phyloP scores from a whole-genome alignment of 2,329 filamentous ascomycete genomes.

The Xylariaceae sp. region DNA sequence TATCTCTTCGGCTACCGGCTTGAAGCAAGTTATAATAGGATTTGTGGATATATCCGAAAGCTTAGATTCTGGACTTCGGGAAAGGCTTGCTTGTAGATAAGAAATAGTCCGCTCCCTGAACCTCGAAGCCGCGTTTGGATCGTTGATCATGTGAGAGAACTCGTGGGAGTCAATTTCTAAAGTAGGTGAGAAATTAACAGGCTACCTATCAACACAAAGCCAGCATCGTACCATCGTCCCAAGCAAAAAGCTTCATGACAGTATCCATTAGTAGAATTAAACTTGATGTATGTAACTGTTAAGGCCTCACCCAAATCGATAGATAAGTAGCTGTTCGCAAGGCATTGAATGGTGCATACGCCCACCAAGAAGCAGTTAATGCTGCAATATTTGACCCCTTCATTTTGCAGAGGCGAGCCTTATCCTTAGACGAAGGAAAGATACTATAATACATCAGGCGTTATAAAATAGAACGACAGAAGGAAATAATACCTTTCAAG shows the following conservation, averaged over 20 bases:
- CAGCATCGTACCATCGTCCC: conserved; percentile 16
- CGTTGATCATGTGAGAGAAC: conserved; percentile 11
- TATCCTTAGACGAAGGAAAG: background rate
- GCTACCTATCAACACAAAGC: background rate
- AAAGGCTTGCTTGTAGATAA: conserved; percentile 11
- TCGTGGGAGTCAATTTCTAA: conserved; percentile 19
- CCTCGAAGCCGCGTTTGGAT: conserved; percentile 5
- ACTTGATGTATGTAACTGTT: too few relatives aligned
- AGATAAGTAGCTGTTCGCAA: conserved; percentile 5
- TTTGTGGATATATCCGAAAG: conserved; percentile 2
- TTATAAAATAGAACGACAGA: too few relatives aligned
- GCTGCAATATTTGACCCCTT: conserved; percentile 3
- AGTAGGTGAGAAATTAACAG: background rate
- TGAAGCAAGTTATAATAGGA: conserved; percentile 9
- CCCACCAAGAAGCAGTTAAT: conserved; percentile 20
- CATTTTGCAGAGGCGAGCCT: conserved; percentile 5
- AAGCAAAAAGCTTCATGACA: conserved; percentile 12
- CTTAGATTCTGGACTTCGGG: background rate
- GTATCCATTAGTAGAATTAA: background rate
- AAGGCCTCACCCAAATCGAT: conserved; percentile 19
- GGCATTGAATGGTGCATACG: conserved; percentile 14
- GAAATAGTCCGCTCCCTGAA: conserved; percentile 16
- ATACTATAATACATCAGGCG: background rate
- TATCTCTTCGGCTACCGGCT: conserved; percentile 15
- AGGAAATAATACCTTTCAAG: conserved; percentile 5